A percentile compares a stretch with the other conserved stretches of the same genome.
Evolutionary conservation across 495 filamentous ascomycete genomes (phyloP).

Genomic region (Astrothelium macrocarpum): DNA sequence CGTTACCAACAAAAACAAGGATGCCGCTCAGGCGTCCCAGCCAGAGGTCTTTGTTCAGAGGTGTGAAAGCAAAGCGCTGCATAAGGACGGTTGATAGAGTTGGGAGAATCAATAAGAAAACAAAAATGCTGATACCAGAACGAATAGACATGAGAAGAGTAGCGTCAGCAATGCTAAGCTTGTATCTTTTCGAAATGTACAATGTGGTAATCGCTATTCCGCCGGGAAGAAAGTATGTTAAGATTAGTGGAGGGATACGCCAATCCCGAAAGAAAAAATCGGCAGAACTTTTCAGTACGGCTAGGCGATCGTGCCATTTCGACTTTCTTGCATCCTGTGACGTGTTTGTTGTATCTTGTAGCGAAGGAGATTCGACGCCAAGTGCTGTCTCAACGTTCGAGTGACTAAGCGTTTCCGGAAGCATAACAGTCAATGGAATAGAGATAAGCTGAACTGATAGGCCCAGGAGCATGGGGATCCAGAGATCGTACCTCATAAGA

Average conservation of each 20-base stretch:
- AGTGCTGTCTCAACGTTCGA: slow-evolving; percentile 10
- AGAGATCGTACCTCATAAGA: slow-evolving; percentile 48
- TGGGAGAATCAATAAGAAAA: slow-evolving; percentile 44
- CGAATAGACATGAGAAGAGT: slow-evolving; percentile 46
- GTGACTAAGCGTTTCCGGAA: slow-evolving; percentile 48
- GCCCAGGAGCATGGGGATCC: slow-evolving; percentile 44
- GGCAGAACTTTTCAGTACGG: slow-evolving; percentile 27
- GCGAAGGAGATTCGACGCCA: slow-evolving; percentile 7
- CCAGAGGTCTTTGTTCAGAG: slow-evolving; percentile 43
- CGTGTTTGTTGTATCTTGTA: background rate
- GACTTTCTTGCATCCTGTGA: background rate
- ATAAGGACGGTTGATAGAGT: slow-evolving; percentile 31
- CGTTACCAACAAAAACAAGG: slow-evolving; percentile 47
- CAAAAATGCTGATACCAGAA: slow-evolving; percentile 40
- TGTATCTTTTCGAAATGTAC: slow-evolving; percentile 49
- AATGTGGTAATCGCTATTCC: slow-evolving; percentile 36
- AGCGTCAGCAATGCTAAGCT: slow-evolving; percentile 44
- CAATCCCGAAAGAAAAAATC: slow-evolving; percentile 39
- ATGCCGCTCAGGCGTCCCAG: slow-evolving; percentile 42
- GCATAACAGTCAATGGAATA: slow-evolving; percentile 32
- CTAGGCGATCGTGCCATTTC: background rate
- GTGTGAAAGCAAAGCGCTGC: slow-evolving; percentile 27
- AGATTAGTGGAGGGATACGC: slow-evolving; percentile 39
- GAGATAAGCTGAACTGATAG: slow-evolving; percentile 35
- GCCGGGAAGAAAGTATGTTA: slow-evolving; percentile 43